These are phyloP conservation scores for Vanrija sp. DNA, from an alignment of 1,284 basidiomycete species.

Conservation along the genomic window DNA sequence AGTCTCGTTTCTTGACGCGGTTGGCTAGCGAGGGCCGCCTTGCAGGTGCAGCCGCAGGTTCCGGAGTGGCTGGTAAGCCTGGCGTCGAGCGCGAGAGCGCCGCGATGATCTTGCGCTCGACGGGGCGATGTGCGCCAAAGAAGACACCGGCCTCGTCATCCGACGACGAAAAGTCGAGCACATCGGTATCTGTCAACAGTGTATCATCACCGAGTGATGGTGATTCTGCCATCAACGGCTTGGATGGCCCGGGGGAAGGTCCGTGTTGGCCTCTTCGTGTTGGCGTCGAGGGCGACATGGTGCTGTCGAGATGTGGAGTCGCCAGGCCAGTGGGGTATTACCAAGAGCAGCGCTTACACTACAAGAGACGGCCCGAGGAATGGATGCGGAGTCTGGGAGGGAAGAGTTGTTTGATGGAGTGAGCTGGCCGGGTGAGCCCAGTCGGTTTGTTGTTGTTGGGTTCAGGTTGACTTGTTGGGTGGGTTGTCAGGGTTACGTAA, in stretches of 20 bases:
- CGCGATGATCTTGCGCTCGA: conserved; percentile 25
- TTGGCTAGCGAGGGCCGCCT: conserved; percentile 4
- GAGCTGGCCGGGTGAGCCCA: too few species aligned
- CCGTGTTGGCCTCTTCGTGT: too few species aligned
- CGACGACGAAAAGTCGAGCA: conserved; percentile 11
- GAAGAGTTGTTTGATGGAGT: background rate
- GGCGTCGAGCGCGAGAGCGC: conserved; percentile 19
- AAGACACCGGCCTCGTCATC: conserved; percentile 35
- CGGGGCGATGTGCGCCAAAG: conserved; percentile 27
- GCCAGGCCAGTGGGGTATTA: too few species aligned
- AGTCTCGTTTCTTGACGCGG: conserved; percentile 29
- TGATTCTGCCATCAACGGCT: too few species aligned
- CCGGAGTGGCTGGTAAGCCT: background rate
- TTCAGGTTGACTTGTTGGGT: background rate
- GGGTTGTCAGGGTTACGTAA: background rate
- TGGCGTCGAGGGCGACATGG: background rate
- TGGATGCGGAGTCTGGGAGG: background rate
- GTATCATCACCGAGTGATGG: too few species aligned
- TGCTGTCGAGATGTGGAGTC: background rate
- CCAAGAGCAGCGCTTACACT: too few species aligned
- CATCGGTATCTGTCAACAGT: background rate
- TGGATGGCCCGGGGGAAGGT: too few species aligned
- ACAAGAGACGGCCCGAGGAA: too few species aligned
- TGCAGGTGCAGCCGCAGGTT: background rate
- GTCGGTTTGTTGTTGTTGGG: background rate